Evolutionary conservation across 805 yeast genomes (phyloP), one percentile per base, ranked within the genome.

Genomic region (Helenozyma baotianmanensis): DNA sequence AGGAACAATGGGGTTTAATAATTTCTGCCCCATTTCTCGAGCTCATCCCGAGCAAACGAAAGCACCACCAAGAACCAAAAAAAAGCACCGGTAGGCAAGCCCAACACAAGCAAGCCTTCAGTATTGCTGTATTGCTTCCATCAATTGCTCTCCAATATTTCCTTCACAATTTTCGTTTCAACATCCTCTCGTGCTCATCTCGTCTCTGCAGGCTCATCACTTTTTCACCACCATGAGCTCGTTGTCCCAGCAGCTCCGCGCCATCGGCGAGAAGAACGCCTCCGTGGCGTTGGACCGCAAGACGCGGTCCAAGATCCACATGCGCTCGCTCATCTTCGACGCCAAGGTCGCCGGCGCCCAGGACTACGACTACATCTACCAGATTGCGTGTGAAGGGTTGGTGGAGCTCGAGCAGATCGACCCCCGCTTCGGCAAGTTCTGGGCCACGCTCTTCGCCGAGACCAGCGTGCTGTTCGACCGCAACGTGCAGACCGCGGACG

Each of bases 321-420:
- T 95, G 23, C 80, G 86, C 24, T 92, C 98, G 29, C 74, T 92
- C 43, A 73, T 92, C 17, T 89, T 82, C 56, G 94, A 86, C 26
- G 72, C 96, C 8, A 78, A 81, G 48, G 79, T 78, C 40, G 98
- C 98, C 12, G 85, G 94, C n/a, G 75, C 89, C 22, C 97, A 92
- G 64, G 98, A 92, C 56, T 89, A 76, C 51, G 96, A 88, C 47
- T 70, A 81, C 27, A 78, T 92, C 37, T 83, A 72, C 51, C 74
- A 79, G 32, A 75, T 75, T 35, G 82, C 92, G 2, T 49, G 74
- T 6, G 92, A 83, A 36, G 95, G 95, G 0, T 68, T 89, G 27
- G 78, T 75, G 19, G 89, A 84, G 46, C 66, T 92, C 32, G 74
- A 72, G 27, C 64, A 72, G 13, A 58, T 90, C 18, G 97, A 92